A percentile compares a stretch with the other conserved stretches of the same genome.
Conservation (phyloP, 2,329 filamentous ascomycete genomes). For the Aureobasidium mangrovei region DNA sequence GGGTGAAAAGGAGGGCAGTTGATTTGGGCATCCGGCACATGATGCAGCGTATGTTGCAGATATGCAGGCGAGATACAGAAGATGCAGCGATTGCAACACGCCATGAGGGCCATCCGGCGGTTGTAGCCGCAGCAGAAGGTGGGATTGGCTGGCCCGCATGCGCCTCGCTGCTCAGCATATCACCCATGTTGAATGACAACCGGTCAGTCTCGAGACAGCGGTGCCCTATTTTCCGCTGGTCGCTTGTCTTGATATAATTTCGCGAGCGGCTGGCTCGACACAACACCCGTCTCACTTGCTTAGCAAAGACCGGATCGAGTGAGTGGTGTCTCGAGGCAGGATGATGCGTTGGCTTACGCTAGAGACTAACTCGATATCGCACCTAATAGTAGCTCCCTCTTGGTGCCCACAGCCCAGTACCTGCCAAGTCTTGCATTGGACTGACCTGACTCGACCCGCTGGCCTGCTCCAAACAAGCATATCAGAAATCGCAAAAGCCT, state of each 20-base stretch:
- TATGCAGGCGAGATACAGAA: not conserved
- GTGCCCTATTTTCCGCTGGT: not conserved
- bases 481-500: not conserved
- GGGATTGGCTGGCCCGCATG: constrained; percentile 9
- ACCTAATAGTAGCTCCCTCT: constrained; percentile 1
- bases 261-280: too few relatives aligned
- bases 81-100: constrained; percentile 3
- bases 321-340: not conserved
- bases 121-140: not conserved
- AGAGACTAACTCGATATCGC: not conserved
- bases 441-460: constrained; percentile 7
- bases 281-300: too few relatives aligned
- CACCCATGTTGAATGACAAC: not conserved
- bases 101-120: constrained; percentile 5
- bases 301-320: not conserved
- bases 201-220: not conserved
- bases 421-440: constrained; percentile 10
- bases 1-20: not conserved
- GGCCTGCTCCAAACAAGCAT: not conserved
- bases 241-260: not conserved
- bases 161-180: not conserved
- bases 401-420: not conserved
- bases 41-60: constrained; percentile 8
- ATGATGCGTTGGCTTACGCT: constrained; percentile 12
- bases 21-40: not conserved